These are phyloP conservation scores for Xanthoceras sorbifolium DNA, from an alignment of 345 rosid genomes.

Conservation along the genomic window DNA sequence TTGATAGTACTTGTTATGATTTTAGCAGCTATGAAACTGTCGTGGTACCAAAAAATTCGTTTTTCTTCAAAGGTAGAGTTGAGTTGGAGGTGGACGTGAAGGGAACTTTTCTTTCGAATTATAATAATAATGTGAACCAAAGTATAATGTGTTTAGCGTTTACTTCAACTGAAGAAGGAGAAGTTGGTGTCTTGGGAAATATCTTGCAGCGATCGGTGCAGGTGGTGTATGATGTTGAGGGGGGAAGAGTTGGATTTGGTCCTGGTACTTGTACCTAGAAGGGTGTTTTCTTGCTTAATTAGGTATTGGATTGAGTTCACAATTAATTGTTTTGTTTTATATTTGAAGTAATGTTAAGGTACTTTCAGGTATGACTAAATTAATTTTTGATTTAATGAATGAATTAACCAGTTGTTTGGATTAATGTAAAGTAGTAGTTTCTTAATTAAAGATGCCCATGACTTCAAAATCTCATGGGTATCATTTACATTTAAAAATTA, in stretches of 20 bases:
- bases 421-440: no score
- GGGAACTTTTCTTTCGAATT: conserved; percentile 6
- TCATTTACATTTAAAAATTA: no score
- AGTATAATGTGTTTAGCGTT: conserved; percentile 28
- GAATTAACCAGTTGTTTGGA: no score
- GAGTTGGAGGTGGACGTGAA: conserved; percentile 18
- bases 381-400: no score
- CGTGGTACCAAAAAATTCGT: conserved; percentile 13
- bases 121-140: no score
- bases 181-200: neutral
- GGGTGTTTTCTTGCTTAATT: neutral
- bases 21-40: conserved; percentile 7
- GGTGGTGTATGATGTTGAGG: conserved; percentile 5
- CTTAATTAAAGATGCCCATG: no score
- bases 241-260: neutral
- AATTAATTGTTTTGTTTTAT: no score
- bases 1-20: conserved; percentile 35
- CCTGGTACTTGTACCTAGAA: neutral
- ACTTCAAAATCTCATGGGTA: no score
- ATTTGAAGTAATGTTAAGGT: no score
- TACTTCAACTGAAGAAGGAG: conserved; percentile 2
- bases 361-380: no score
- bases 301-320: no score
- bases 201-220: neutral
- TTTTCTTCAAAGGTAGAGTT: conserved; percentile 20